Conservation (phyloP, 176 grass and related monocot species). For the Cymbopogon citratus region DNA sequence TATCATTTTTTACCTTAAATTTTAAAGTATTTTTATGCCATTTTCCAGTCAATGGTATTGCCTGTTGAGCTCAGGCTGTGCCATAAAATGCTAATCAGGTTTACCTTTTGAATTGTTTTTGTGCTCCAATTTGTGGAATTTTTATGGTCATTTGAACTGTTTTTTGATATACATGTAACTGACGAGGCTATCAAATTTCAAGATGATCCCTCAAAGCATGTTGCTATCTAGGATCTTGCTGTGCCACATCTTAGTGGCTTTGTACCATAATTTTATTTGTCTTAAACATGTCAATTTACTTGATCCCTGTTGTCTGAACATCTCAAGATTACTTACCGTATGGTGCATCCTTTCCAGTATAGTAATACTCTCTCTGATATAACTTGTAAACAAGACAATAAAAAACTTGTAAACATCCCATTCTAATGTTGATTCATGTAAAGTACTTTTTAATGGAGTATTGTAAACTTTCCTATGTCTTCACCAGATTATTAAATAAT, state of each 20-base stretch:
- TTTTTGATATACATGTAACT: not conserved
- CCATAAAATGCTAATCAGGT: not conserved
- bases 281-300: not conserved
- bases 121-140: not conserved
- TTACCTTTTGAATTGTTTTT: not conserved
- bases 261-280: not conserved
- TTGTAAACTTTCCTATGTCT: not conserved
- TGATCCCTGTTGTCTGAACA: not conserved
- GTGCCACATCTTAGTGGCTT: not conserved
- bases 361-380: not conserved
- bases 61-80: not conserved
- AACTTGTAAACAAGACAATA: not conserved
- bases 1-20: not conserved
- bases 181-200: not conserved
- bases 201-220: not conserved
- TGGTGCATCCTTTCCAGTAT: not conserved
- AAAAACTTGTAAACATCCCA: not conserved
- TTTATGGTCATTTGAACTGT: not conserved
- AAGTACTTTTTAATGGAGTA: not conserved
- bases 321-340: not conserved
- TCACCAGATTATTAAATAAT: not conserved
- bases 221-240: not conserved
- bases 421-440: not conserved
- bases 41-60: not conserved
- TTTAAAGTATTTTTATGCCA: not conserved